Base-by-base conservation (phyloP, 768 basidiomycete genomes). In the Serendipita indica region DNA sequence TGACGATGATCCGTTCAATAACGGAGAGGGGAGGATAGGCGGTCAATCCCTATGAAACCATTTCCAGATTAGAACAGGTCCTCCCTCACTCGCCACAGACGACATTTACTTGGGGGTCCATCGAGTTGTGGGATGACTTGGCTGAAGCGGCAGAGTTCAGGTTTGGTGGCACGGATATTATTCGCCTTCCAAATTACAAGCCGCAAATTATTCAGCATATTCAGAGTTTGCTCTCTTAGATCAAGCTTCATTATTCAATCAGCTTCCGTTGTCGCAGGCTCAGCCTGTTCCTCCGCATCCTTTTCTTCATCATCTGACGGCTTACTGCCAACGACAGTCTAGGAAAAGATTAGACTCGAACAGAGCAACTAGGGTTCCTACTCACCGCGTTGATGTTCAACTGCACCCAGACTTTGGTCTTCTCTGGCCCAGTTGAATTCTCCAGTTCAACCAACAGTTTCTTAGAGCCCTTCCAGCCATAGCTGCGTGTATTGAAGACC, bases 381-480 rank as follows among this genome's bases (percentile, higher is more conserved):
- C n/a, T 14, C 16, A 77, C 84, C 64, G 67, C 89, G 83, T 78
- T 80, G 60, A 90, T 68, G 75, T 78, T 80, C 10, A 89, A 83
- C 64, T 84, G 78, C 10, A 54, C 49, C 49, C 49, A 54, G 1
- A 89, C 83, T 61, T 78, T 82, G 69, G 80, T 80, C 67, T 76
- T 80, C 57, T 75, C 72, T 13, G 69, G 74, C 14, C 69, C 71
- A 14, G 78, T 76, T 0, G 71, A 65, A 58, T 74, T 73, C 58
- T 78, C 72, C 14, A 89, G 67, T 64, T 87, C 83, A 56, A 90
- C 74, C 1, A 73, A 75, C 60, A 89, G 69, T 25, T 81, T 77
- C 67, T 82, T 84, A 67, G 69, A 78, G 1, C 83, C 87, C 67
- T 88, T 89, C 88, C 88, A 90, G 16, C 89, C 88, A 67, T 84